Evolutionary conservation across 2,329 filamentous ascomycete genomes (phyloP).

Genomic region (Fusarium multiceps): DNA sequence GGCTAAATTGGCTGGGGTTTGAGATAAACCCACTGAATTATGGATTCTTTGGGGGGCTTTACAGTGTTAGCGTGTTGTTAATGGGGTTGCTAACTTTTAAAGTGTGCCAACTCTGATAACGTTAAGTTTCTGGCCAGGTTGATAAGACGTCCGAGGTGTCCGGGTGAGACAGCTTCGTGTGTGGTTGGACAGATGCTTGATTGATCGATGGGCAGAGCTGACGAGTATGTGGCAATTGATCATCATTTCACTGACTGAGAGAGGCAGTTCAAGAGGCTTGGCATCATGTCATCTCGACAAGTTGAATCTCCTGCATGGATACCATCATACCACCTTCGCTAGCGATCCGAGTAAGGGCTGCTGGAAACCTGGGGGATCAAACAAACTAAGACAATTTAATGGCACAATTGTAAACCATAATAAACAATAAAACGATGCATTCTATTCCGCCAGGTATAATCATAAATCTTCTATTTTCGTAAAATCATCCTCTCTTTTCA

Average conservation of each 20-base stretch:
- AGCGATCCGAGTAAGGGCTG: not conserved
- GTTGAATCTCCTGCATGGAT: not conserved
- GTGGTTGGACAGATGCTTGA: not conserved
- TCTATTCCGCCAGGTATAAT: not conserved
- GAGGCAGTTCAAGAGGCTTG: not conserved
- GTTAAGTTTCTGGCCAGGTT: not conserved
- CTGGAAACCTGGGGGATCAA: not conserved
- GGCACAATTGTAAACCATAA: too few species aligned
- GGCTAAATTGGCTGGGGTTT: not conserved
- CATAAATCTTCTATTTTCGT: not conserved
- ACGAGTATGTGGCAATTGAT: not conserved
- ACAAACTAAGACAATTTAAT: too few species aligned
- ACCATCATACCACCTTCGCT: too few species aligned
- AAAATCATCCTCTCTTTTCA: not conserved
- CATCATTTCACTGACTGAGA: fast-evolving
- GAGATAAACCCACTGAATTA: not conserved
- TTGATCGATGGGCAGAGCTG: not conserved
- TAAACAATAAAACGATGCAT: not conserved
- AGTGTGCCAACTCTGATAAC: not conserved
- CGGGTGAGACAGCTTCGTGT: not conserved
- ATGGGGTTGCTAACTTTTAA: not conserved
- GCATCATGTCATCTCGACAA: not conserved
- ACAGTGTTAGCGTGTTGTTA: not conserved
- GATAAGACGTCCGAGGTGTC: not conserved
- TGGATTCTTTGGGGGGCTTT: not conserved